Conservation (phyloP, 768 basidiomycete species). For the Boletus pseudo-olivaceus region DNA sequence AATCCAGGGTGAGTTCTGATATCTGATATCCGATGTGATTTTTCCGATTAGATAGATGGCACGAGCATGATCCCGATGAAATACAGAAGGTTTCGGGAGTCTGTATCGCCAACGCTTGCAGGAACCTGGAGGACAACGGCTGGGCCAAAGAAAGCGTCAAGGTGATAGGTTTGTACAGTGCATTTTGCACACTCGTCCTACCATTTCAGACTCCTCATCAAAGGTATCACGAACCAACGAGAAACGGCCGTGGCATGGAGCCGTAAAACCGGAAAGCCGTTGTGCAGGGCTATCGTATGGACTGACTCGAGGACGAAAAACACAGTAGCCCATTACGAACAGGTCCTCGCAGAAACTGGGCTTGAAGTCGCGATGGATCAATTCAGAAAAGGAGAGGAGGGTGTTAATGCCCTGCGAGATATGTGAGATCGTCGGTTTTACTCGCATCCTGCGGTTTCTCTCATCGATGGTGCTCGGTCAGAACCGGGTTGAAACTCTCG, state of each 20-base stretch:
- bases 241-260: constrained; percentile 97
- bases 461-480: constrained; percentile 27
- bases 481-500: constrained; percentile 90
- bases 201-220: constrained; percentile 4
- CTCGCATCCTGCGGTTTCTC: background rate
- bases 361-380: constrained; percentile 66
- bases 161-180: constrained; percentile 69
- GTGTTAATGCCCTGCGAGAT: constrained; percentile 57
- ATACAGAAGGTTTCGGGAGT: constrained; percentile 70
- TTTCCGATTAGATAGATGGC: constrained; percentile 59
- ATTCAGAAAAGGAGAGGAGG: constrained; percentile 70
- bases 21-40: background rate
- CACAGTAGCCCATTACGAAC: constrained; percentile 75
- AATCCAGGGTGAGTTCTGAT: constrained; percentile 62
- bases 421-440: constrained; percentile 47
- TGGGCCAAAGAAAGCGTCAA: constrained; percentile 82
- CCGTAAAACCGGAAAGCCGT: constrained; percentile 80
- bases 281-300: constrained; percentile 94
- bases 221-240: constrained; percentile 95
- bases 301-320: constrained; percentile 90
- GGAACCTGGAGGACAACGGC: constrained; percentile 67
- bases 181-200: background rate
- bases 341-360: constrained; percentile 67
- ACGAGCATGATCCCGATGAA: constrained; percentile 88
- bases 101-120: constrained; percentile 72